These are phyloP conservation scores for Eleusine coracana DNA, from an alignment of 176 grass and related monocot species.

Conservation along the genomic window DNA sequence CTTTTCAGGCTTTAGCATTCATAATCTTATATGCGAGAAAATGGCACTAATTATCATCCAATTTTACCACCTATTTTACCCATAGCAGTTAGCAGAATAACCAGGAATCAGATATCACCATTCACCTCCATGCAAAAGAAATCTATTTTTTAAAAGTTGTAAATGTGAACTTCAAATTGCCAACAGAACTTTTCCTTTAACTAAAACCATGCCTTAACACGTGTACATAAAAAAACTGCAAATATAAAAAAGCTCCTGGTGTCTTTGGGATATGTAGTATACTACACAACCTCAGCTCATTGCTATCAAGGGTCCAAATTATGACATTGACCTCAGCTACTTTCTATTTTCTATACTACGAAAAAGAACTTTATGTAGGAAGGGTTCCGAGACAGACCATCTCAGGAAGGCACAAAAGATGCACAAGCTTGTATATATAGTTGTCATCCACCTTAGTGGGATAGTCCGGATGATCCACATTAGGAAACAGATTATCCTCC, in stretches of 20 bases:
- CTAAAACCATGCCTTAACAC: background rate
- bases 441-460: background rate
- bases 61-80: background rate
- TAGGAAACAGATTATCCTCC: too few relatives aligned
- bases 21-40: background rate
- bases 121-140: background rate
- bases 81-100: background rate
- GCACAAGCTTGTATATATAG: slow-evolving; percentile 37
- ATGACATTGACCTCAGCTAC: background rate
- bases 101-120: background rate
- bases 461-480: background rate
- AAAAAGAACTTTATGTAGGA: slow-evolving; percentile 9
- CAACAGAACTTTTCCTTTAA: background rate
- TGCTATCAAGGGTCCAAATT: background rate
- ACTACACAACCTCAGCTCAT: background rate
- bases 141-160: background rate
- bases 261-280: too few relatives aligned
- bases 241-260: too few relatives aligned
- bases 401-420: slow-evolving; percentile 42
- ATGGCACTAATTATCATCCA: background rate
- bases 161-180: background rate
- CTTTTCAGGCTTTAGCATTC: background rate
- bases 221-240: too few relatives aligned
- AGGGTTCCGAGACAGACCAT: slow-evolving; percentile 27
- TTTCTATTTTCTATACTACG: background rate